Evolutionary conservation across 495 filamentous ascomycete genomes (phyloP).

Genomic region (Sordaria brevicollis): DNA sequence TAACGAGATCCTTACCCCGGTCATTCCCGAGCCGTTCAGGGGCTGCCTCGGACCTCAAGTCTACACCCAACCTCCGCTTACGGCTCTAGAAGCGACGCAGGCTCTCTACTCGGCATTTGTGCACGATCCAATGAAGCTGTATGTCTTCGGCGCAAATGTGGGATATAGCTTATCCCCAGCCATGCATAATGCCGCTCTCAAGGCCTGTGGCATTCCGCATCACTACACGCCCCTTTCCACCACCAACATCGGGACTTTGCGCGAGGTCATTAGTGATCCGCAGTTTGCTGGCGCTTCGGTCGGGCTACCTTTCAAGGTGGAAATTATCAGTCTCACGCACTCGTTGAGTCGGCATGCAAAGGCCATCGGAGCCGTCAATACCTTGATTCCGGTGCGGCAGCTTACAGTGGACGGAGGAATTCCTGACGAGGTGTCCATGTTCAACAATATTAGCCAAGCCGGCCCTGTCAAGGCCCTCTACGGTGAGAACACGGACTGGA

Average conservation of each 20-base stretch:
- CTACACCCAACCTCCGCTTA: slow-evolving; percentile 33
- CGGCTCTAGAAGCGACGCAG: slow-evolving; percentile 48
- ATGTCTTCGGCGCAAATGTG: slow-evolving; percentile 58
- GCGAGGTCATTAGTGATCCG: slow-evolving; percentile 49
- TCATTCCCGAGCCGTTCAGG: slow-evolving; percentile 45
- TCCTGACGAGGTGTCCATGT: slow-evolving; percentile 45
- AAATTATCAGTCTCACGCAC: slow-evolving; percentile 52
- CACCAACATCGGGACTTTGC: slow-evolving; percentile 46
- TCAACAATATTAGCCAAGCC: slow-evolving; percentile 48
- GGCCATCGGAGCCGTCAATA: slow-evolving; percentile 68
- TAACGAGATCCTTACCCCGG: slow-evolving; percentile 56
- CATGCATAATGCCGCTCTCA: slow-evolving; percentile 66
- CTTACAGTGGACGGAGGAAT: slow-evolving; percentile 46
- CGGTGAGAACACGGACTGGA: slow-evolving; percentile 74
- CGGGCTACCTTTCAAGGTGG: slow-evolving; percentile 62
- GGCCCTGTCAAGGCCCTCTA: slow-evolving; percentile 58
- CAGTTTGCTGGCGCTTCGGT: slow-evolving; percentile 62
- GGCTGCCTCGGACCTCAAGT: slow-evolving; percentile 4
- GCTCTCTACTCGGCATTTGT: slow-evolving; percentile 41
- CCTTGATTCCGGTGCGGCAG: slow-evolving; percentile 58
- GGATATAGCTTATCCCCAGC: slow-evolving; percentile 61
- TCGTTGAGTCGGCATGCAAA: slow-evolving; percentile 60
- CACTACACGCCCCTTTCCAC: slow-evolving; percentile 52
- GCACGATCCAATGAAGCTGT: slow-evolving; percentile 54
- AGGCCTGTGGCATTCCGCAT: slow-evolving; percentile 56